Base-by-base conservation (phyloP, 805 yeast genomes). In the Lachancea sp. region DNA sequence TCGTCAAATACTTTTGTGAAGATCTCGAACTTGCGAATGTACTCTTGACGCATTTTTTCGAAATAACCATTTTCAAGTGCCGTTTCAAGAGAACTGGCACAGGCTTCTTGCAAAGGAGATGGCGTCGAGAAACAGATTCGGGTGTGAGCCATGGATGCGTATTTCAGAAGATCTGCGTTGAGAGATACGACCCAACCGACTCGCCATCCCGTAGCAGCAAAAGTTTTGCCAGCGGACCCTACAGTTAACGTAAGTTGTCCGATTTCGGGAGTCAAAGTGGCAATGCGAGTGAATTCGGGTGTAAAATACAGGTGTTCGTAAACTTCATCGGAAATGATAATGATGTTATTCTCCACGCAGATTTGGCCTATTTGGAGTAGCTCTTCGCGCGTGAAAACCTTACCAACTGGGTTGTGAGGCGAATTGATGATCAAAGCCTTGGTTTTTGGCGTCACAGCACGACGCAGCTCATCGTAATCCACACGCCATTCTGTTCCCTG, bases 151-250 rank as follows among this genome's bases (percentile, higher is more conserved):
- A 85, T 77, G 6, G 88, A 74, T 4, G 82, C 95, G 60, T 85
- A 87, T 53, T 83, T 80, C 56, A 93, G 72, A 52, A 90, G 71
- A 26, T 84, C 85, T n/a, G 85, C 73, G 44, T 85, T 82, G 41
- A 52, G 38, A 6, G 96, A 98, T 50, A 90, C 81, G 32, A 91
- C 75, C 95, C 95, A 93, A 44, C 99, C 99, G 43, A 93, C 78
- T 72, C 99, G 82, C 97, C 98, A 93, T 44, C 99, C 99, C 11
- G 99, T 93, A 36, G 96, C 96, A n/a, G 96, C 95, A 70, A 93
- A 93, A 0, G 96, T 81, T 66, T 93, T 93, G 51, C 99, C 99
- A 6, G 97, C 99, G 25, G 96, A 87, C 1, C 98, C 98, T 18
- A 93, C 95, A 2, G 97, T 82, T 45, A 93, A 68, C 0, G 97